Evolutionary conservation across 2,329 filamentous ascomycete genomes (phyloP).

Genomic region (Fusarium siculi): DNA sequence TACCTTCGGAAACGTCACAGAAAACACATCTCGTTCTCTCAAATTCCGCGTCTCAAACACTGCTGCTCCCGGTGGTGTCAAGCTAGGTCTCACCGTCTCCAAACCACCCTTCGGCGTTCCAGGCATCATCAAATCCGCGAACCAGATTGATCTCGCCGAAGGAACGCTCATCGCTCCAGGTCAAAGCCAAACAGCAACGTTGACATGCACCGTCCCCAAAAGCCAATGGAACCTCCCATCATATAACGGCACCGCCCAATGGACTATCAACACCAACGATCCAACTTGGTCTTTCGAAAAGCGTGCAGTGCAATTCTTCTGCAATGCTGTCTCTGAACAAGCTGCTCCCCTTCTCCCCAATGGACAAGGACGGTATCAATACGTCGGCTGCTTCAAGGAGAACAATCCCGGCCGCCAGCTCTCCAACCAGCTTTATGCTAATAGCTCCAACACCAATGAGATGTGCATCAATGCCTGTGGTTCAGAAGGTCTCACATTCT

Average conservation of each 20-base stretch:
- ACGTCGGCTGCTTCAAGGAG: slow-evolving; percentile 66
- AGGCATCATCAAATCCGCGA: slow-evolving; percentile 65
- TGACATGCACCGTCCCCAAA: slow-evolving; percentile 67
- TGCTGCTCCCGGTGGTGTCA: slow-evolving; percentile 56
- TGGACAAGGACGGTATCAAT: slow-evolving; percentile 61
- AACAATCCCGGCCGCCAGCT: slow-evolving; percentile 66
- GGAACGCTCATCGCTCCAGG: slow-evolving; percentile 62
- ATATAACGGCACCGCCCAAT: slow-evolving; percentile 59
- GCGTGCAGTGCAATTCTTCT: slow-evolving; percentile 62
- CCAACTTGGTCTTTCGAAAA: slow-evolving; percentile 57
- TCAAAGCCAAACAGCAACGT: slow-evolving; percentile 60
- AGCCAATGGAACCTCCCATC: slow-evolving; percentile 66
- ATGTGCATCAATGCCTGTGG: slow-evolving; percentile 59
- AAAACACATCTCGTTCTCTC: slow-evolving; percentile 60
- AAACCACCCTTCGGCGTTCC: slow-evolving; percentile 68
- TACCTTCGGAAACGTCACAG: slow-evolving; percentile 65
- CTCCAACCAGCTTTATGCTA: slow-evolving; percentile 53
- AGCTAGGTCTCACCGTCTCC: slow-evolving; percentile 66
- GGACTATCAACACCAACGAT: slow-evolving; percentile 69
- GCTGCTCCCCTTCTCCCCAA: slow-evolving; percentile 58
- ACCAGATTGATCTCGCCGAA: slow-evolving; percentile 67
- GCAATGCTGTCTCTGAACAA: slow-evolving; percentile 63
- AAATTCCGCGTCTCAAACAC: slow-evolving; percentile 65
- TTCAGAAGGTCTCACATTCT: slow-evolving; percentile 52
- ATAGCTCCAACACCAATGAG: slow-evolving; percentile 54